phyloP scores from a whole-genome alignment of 306 rosid genomes.

The Cucurbita moschata region DNA sequence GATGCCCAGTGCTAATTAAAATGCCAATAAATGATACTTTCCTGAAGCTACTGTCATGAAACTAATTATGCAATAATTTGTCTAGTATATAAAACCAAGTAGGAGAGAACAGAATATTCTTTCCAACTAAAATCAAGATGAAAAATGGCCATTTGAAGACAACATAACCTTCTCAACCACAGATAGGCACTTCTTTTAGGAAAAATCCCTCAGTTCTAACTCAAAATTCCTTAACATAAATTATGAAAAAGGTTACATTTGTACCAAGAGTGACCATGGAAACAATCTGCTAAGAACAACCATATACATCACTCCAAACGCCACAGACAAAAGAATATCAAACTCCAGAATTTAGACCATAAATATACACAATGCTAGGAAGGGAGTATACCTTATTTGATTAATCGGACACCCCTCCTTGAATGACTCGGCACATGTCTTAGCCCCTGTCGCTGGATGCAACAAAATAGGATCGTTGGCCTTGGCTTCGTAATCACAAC shows the following conservation, averaged over 20 bases:
- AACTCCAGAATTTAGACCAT: background rate
- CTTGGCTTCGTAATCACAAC: constrained; percentile 26
- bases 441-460: constrained; percentile 12
- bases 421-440: constrained; percentile 17
- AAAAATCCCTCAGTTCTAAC: background rate
- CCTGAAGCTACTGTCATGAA: background rate
- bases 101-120: background rate
- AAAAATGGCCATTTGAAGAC: background rate
- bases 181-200: background rate
- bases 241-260: background rate
- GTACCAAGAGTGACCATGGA: background rate
- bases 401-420: constrained; percentile 19
- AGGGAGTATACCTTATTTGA: constrained; percentile 35
- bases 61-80: background rate
- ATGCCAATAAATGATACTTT: background rate
- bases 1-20: background rate
- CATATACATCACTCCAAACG: background rate
- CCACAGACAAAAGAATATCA: background rate
- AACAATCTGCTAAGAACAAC: background rate
- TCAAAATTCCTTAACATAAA: background rate
- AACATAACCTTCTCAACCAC: background rate
- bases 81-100: background rate
- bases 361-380: background rate
- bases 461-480: constrained; percentile 16
- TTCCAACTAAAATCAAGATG: background rate